These are phyloP conservation scores for Chytriomyces sp. DNA, from an alignment of 192 early-diverging fungal species.

Conservation along the genomic window DNA sequence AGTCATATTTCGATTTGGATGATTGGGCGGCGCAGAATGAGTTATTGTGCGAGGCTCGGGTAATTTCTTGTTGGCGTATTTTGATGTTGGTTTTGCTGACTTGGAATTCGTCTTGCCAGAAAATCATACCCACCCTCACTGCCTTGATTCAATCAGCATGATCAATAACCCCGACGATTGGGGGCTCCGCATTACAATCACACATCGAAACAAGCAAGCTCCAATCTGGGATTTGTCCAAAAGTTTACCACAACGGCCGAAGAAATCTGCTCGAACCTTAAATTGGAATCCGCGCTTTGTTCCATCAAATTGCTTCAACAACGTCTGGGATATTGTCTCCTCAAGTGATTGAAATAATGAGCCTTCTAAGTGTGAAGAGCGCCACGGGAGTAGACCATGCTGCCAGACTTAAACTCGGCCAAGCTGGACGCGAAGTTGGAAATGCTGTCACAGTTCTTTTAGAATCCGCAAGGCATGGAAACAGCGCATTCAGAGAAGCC, in stretches of 20 bases:
- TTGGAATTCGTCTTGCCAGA: slow-evolving; percentile 14
- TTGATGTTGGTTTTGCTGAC: background rate
- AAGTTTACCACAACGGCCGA: slow-evolving; percentile 44
- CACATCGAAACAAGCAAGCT: slow-evolving; percentile 42
- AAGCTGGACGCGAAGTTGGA: slow-evolving; percentile 53
- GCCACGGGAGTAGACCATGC: slow-evolving; percentile 38
- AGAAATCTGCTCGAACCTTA: slow-evolving; percentile 50
- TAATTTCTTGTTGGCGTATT: background rate
- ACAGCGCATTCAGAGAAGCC: slow-evolving; percentile 46
- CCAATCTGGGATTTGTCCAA: slow-evolving; percentile 47
- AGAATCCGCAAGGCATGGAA: slow-evolving; percentile 49
- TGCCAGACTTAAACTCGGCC: slow-evolving; percentile 44
- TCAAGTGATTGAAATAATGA: slow-evolving; percentile 54
- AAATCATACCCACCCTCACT: slow-evolving; percentile 48
- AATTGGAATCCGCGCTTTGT: slow-evolving; percentile 50
- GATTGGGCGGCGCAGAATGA: slow-evolving; percentile 52
- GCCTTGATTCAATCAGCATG: slow-evolving; percentile 45
- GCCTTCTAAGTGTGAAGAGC: slow-evolving; percentile 51
- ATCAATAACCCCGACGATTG: slow-evolving; percentile 52
- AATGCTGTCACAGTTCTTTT: slow-evolving; percentile 41
- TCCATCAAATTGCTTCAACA: slow-evolving; percentile 46
- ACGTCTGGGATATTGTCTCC: slow-evolving; percentile 47
- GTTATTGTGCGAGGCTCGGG: slow-evolving; percentile 50
- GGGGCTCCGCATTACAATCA: slow-evolving; percentile 45
- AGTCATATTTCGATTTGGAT: slow-evolving; percentile 33